A percentile compares a stretch with the other conserved stretches of the same genome.
Conservation (phyloP, 2,329 filamentous ascomycete species). For the Triangularia setosa region DNA sequence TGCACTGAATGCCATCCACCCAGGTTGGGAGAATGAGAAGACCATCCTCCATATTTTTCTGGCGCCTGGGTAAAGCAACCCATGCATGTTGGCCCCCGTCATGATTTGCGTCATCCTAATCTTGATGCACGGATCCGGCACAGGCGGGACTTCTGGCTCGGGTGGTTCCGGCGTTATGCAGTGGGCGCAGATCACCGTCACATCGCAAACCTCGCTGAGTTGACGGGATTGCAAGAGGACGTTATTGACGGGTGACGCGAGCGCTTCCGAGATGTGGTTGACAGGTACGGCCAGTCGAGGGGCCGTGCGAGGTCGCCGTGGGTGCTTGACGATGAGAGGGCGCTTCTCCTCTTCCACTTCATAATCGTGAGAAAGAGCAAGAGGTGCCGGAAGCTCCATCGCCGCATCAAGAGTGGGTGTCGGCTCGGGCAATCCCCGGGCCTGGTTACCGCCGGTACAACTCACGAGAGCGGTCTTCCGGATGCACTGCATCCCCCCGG, state of each 20-base stretch:
- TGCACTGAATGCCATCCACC: slow-evolving; percentile 1
- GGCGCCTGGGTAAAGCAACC: slow-evolving; percentile 6
- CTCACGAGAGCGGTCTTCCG: no score
- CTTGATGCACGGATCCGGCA: not conserved
- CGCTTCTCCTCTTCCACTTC: no score
- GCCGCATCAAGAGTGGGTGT: no score
- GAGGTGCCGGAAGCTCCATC: no score
- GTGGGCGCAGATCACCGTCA: not conserved
- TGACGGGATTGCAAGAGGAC: not conserved
- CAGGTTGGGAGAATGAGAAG: slow-evolving; percentile 7
- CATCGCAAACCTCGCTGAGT: not conserved
- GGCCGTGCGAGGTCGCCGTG: no score
- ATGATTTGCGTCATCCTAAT: not conserved
- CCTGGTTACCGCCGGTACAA: no score
- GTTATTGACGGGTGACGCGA: not conserved
- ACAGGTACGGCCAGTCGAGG: not conserved
- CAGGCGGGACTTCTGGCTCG: no score
- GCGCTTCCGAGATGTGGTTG: not conserved
- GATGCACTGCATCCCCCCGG: no score
- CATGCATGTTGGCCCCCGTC: not conserved
- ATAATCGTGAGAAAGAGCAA: no score
- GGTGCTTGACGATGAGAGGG: not conserved
- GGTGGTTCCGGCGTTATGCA: not conserved
- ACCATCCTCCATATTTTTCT: slow-evolving; percentile 5
- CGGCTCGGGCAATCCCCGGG: no score